Evolutionary conservation across 2,329 filamentous ascomycete genomes (phyloP).

Genomic region (Septoria petroselini): DNA sequence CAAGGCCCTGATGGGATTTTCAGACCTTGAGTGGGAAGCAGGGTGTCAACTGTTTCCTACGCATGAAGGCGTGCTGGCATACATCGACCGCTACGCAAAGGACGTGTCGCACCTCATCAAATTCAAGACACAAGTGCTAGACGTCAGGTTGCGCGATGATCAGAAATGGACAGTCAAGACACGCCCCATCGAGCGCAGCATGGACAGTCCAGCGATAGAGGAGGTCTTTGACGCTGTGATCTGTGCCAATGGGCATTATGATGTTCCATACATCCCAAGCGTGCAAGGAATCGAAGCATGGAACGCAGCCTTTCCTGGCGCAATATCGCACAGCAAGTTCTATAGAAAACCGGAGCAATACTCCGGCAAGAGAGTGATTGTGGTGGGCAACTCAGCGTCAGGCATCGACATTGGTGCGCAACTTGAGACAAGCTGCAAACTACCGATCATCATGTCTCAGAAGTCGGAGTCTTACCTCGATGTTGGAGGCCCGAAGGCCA

Average conservation of each 20-base stretch:
- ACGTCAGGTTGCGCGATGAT: slow-evolving; percentile 45
- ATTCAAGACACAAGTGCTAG: slow-evolving; percentile 68
- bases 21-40: slow-evolving; percentile 55
- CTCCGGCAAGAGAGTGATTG: slow-evolving; percentile 65
- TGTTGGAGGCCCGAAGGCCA: slow-evolving; percentile 39
- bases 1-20: slow-evolving; percentile 74
- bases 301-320: slow-evolving; percentile 39
- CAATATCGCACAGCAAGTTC: slow-evolving; percentile 63
- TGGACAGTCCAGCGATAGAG: slow-evolving; percentile 35
- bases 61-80: slow-evolving; percentile 67
- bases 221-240: slow-evolving; percentile 55
- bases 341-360: slow-evolving; percentile 68
- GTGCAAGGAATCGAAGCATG: slow-evolving; percentile 44
- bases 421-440: slow-evolving; percentile 59
- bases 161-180: slow-evolving; percentile 60
- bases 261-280: slow-evolving; percentile 46
- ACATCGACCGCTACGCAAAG: slow-evolving; percentile 68
- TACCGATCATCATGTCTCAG: slow-evolving; percentile 63
- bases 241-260: slow-evolving; percentile 50
- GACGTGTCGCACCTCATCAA: slow-evolving; percentile 65
- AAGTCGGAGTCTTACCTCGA: slow-evolving; percentile 50
- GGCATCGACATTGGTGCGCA: slow-evolving; percentile 80
- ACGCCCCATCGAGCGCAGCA: slow-evolving; percentile 26
- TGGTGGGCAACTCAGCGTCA: slow-evolving; percentile 81
- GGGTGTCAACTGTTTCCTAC: slow-evolving; percentile 70